Base-by-base conservation (phyloP, 2,329 filamentous ascomycete genomes). In the Basipetospora chlamydospora region DNA sequence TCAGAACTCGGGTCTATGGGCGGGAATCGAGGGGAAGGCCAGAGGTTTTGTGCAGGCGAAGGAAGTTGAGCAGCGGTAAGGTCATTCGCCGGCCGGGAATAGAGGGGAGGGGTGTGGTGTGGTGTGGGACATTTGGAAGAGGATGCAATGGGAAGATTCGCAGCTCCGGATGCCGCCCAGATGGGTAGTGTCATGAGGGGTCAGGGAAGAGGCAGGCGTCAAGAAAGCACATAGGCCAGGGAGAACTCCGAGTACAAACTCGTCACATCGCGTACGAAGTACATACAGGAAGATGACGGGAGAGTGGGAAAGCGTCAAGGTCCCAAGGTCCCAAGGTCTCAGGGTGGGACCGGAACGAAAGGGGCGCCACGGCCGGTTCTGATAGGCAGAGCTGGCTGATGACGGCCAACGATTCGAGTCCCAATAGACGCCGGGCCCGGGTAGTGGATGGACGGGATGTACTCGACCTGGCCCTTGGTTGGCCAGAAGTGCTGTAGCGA, bases 41-140 rank as follows among this genome's bases (percentile, higher is more conserved):
- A 60, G 55, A 52, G 53, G 50, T 45, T 53, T 50, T 55, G 61
- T 60, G 71, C 72, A 70, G 71, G 64, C 69, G 61, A 60, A 54
- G 56, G 50, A 58, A 16, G 25, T 22, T 26, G 11, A 9, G 56
- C 54, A 55, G 52, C 47, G 41, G 28, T n/a, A 33, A 37, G 26
- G 26, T 16, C 21, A 41, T 30, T 37, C 9, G 35, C 30, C 31
- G 30, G 31, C 28, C n/a, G n/a, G n/a, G n/a, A n/a, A n/a, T n/a
- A n/a, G n/a, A n/a, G n/a, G n/a, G n/a, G n/a, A n/a, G n/a, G n/a
- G n/a, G n/a, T n/a, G n/a, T n/a, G n/a, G n/a, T n/a, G n/a, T n/a
- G n/a, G n/a, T n/a, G n/a, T n/a, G n/a, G n/a, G n/a, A n/a, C n/a
- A n/a, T n/a, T n/a, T n/a, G n/a, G n/a, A n/a, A n/a, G n/a, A n/a